A percentile compares a stretch with the other conserved stretches of the same genome.
phyloP scores from a whole-genome alignment of 1,284 basidiomycete species.

The Meripilus lineatus region DNA sequence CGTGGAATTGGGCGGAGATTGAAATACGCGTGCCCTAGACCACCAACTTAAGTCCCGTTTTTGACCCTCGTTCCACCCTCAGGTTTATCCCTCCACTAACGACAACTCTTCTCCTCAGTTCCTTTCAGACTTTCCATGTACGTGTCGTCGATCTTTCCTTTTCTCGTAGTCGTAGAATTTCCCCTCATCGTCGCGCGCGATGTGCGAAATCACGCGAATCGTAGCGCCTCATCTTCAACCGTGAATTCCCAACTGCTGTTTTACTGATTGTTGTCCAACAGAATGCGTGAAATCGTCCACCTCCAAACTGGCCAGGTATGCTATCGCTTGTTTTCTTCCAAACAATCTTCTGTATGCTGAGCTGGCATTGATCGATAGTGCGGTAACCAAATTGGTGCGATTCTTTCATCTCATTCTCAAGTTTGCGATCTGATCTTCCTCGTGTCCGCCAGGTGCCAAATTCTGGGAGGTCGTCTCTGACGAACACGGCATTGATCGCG shows the following conservation, averaged over 20 bases:
- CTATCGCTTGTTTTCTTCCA: neutral
- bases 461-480: constrained; percentile 99
- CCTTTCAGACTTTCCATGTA: constrained; percentile 24
- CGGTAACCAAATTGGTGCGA: constrained; percentile 93
- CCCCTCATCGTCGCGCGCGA: too few species aligned
- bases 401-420: constrained; percentile 14
- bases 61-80: constrained; percentile 24
- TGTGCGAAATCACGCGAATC: too few species aligned
- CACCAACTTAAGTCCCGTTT: constrained; percentile 22
- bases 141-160: too few species aligned
- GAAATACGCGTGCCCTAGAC: constrained; percentile 21
- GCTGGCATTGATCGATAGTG: constrained; percentile 48
- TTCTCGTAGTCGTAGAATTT: too few species aligned
- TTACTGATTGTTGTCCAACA: constrained; percentile 35
- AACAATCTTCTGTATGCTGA: neutral
- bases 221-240: too few species aligned
- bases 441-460: constrained; percentile 71
- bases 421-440: too few species aligned
- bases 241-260: too few species aligned
- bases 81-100: constrained; percentile 24
- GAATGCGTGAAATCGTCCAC: constrained; percentile 97
- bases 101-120: constrained; percentile 18
- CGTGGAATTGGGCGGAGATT: constrained; percentile 12
- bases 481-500: constrained; percentile 93
- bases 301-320: constrained; percentile 91